Evolutionary conservation across 108 stramenopile genomes (phyloP), one percentile per base, ranked within the genome.

Genomic region (Poteriospumella lacustris): DNA sequence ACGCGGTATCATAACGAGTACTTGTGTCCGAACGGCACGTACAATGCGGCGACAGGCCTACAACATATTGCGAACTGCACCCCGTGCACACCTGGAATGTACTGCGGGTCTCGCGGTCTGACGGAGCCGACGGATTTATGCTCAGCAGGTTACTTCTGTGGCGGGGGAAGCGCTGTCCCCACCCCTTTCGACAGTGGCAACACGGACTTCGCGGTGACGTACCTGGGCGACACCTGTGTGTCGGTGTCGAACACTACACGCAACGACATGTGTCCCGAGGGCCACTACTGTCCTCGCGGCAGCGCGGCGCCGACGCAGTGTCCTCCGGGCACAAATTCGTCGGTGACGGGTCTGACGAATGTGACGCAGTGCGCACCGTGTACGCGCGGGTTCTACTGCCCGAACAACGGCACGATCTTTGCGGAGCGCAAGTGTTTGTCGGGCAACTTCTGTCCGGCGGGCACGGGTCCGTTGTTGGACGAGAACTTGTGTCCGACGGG

Each of bases 131-230:
- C 52, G 42, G 80, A 77, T 1, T 43, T 44, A 43, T 85, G 84
- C 81, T 59, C 73, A 12, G 77, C 59, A 26, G 83, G 83, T 19
- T 85, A 77, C 78, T 85, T 75, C 64, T 84, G 84, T 79, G 29
- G 58, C 19, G 58, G 33, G 69, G 44, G 82, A 76, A 0, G 84
- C 60, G 24, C 43, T 72, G 0, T 39, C 76, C 26, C 84, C 43
- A 80, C 76, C 2, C 84, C 83, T 39, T 68, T 36, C 76, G 59
- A 68, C 41, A 56, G 43, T 28, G 68, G 2, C 24, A 19, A 39
- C 1, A 39, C 24, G 80, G 68, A 1, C 0, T n/a, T 28, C 78
- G 82, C 39, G 76, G 77, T 31, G 40, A 42, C 72, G 81, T 47
- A 39, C 58, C 29, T 24, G 83, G 83, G 36, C 72, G 80, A 1